Evolutionary conservation across 345 rosid genomes (phyloP).

Genomic region (Carallia pectinifolia): DNA sequence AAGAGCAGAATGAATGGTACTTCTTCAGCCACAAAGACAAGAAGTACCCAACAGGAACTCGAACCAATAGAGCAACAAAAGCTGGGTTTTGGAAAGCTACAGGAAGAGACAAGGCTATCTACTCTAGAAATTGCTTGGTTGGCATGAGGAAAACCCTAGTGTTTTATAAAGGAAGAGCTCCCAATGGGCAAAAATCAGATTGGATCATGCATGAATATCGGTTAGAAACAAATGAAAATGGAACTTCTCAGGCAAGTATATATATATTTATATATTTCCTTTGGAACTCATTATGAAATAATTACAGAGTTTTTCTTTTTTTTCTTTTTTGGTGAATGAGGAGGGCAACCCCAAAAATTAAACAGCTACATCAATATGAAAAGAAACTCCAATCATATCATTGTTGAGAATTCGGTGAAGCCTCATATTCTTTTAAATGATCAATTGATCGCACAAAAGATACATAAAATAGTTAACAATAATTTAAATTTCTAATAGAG

Average conservation of each 20-base stretch:
- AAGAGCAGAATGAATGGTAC: constrained; percentile 95
- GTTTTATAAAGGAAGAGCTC: constrained; percentile 94
- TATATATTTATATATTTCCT: background rate
- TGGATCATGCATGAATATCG: constrained; percentile 99
- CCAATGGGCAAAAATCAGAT: constrained; percentile 89
- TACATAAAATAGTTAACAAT: no score
- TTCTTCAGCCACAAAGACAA: constrained; percentile 98
- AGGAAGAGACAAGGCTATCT: constrained; percentile 92
- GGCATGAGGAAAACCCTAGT: constrained; percentile 99
- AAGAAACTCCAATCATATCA: no score
- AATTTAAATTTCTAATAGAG: no score
- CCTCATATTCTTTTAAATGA: no score
- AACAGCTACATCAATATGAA: no score
- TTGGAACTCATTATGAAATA: background rate
- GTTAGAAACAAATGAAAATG: constrained; percentile 86
- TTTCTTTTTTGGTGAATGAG: no score
- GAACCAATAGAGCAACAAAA: constrained; percentile 93
- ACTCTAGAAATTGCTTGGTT: constrained; percentile 60
- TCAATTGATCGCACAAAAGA: no score
- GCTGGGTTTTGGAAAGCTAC: constrained; percentile 99
- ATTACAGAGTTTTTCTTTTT: no score
- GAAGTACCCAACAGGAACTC: constrained; percentile 98
- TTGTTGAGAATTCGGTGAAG: no score
- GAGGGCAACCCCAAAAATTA: no score
- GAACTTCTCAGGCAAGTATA: constrained; percentile 70